These are phyloP conservation scores for Tulasnella sp. DNA, from an alignment of 768 basidiomycete genomes.

Conservation along the genomic window DNA sequence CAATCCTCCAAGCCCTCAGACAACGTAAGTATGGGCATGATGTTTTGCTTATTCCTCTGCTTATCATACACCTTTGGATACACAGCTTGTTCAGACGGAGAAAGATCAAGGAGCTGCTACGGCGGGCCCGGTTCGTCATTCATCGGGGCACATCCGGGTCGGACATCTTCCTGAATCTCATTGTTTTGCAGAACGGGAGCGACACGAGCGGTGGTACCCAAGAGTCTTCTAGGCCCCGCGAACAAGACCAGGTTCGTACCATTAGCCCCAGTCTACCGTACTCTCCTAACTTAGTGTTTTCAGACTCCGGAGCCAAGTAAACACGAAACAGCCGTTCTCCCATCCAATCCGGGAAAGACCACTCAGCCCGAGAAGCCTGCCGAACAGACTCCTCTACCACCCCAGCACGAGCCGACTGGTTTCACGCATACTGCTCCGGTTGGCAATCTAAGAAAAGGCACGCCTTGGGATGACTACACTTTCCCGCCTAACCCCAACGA, in stretches of 20 bases:
- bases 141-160: no score
- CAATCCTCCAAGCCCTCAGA: neutral
- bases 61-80: neutral
- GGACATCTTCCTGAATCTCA: neutral
- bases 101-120: neutral
- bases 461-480: neutral
- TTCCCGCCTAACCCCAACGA: neutral
- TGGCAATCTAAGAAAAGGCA: neutral
- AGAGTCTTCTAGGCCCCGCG: neutral
- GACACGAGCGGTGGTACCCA: neutral
- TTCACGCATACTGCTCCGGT: neutral
- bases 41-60: neutral
- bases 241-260: neutral
- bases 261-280: neutral
- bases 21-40: neutral
- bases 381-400: neutral
- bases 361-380: neutral
- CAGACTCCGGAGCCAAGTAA: neutral
- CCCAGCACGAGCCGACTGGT: neutral
- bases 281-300: neutral
- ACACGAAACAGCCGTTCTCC: neutral
- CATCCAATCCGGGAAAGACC: neutral
- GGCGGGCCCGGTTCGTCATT: neutral
- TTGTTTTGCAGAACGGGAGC: neutral
- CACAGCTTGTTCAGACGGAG: neutral